phyloP scores from a whole-genome alignment of 2,329 filamentous ascomycete species.

The Penicillium thymicola region DNA sequence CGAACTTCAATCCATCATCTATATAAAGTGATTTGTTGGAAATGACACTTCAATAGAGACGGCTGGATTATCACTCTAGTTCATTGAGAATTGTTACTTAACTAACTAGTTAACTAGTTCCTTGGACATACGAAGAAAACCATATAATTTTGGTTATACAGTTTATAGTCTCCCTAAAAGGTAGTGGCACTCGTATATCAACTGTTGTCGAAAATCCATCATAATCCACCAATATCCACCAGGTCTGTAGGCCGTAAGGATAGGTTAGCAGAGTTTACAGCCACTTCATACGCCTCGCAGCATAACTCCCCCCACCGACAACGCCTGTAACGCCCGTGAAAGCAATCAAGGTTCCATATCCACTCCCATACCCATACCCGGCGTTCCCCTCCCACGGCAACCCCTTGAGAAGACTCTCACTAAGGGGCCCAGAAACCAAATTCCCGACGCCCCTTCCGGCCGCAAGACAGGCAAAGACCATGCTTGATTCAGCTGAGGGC shows the following conservation, averaged over 20 bases:
- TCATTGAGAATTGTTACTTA: no score
- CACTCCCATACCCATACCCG: slow-evolving; percentile 26
- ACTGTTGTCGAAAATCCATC: no score
- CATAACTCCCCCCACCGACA: slow-evolving; percentile 12
- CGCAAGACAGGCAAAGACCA: slow-evolving; percentile 49
- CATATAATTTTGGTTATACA: no score
- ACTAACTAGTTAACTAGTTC: no score
- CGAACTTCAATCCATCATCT: no score
- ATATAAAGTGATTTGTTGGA: no score
- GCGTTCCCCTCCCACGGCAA: slow-evolving; percentile 18
- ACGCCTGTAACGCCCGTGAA: slow-evolving; percentile 27
- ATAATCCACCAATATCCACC: background rate
- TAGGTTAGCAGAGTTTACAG: background rate
- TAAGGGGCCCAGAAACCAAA: slow-evolving; percentile 51
- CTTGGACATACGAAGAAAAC: no score
- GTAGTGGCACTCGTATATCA: background rate
- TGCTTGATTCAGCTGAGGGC: slow-evolving; percentile 42
- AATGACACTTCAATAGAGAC: no score
- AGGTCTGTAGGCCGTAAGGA: no score
- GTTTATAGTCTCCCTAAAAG: no score
- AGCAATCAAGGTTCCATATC: slow-evolving; percentile 28
- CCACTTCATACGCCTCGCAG: slow-evolving; percentile 1
- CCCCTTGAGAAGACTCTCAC: slow-evolving; percentile 37
- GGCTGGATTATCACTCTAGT: no score
- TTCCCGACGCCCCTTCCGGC: slow-evolving; percentile 53